Base-by-base conservation (phyloP, 352 stramenopile genomes). In the Globisporangium paroecandrum region DNA sequence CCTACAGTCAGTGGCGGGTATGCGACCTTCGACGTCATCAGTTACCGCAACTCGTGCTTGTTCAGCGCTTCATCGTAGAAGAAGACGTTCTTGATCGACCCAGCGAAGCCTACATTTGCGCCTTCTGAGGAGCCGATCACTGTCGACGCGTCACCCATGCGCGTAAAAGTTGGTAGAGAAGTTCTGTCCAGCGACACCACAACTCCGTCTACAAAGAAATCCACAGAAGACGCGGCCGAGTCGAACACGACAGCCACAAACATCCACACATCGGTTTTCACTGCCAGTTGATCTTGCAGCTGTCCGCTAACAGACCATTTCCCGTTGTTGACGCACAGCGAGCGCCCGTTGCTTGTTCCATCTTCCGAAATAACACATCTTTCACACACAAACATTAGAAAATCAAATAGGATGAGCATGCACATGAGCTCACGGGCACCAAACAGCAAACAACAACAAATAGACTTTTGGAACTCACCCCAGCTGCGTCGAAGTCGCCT, bases 351-450 rank as follows among this genome's bases (percentile, higher is more conserved):
- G 51, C 29, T 64, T 4, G 64, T 77, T 6, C 81, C 81, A 51
- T 77, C 70, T 69, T 87, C 78, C 0, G 81, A 89, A 5, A 87
- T 20, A 4, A 87, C 55, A 64, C 81, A 89, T 0, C 77, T 84
- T 49, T 20, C 49, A 32, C 22, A 56, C 2, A 20, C 13, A 47
- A 20, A 47, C 12, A 20, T 97, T 10, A 41, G 36, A 32, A 32
- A 32, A 32, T 32, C 27, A 32, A 32, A 32, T 7, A 32, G 27
- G 27, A 32, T 32, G 27, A 32, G 3, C 27, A 32, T 47, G 10
- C 51, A 10, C n/a, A 56, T 32, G 22, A 56, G 9, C 22, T 27
- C n/a, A 7, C 25, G 8, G 13, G 9, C 5, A 32, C 4, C 9
- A 15, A 56, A 56, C 4, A 13, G 13, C 49, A 32, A 29, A 32